phyloP scores from a whole-genome alignment of 331 rosid species.

The Quercus phellos region DNA sequence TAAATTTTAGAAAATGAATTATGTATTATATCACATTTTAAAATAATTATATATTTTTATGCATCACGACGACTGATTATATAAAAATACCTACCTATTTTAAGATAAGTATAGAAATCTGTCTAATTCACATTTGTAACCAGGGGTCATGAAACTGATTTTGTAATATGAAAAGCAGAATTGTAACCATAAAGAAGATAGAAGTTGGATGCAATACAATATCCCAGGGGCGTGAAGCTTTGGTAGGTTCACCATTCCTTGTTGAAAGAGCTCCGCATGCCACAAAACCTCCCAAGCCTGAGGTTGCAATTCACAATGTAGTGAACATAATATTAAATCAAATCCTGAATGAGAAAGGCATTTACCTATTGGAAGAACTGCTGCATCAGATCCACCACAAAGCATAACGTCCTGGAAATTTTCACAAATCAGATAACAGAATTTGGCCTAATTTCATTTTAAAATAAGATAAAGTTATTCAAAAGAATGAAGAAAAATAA shows the following conservation, averaged over 20 bases:
- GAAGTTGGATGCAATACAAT: slow-evolving; percentile 35
- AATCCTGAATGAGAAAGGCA: slow-evolving; percentile 17
- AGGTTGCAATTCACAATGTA: slow-evolving; percentile 21
- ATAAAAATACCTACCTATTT: too few species aligned
- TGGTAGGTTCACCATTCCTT: slow-evolving; percentile 78
- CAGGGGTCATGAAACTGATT: too few species aligned
- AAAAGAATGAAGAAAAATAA: not conserved
- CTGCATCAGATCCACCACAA: slow-evolving; percentile 93
- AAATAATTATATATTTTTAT: too few species aligned
- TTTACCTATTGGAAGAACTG: slow-evolving; percentile 81
- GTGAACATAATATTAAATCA: slow-evolving; percentile 6
- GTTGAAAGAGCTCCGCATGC: slow-evolving; percentile 95
- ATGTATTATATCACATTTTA: too few species aligned
- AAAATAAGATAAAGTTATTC: not conserved
- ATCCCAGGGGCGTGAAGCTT: slow-evolving; percentile 99
- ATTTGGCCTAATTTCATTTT: not conserved
- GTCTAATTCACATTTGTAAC: too few species aligned
- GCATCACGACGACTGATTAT: accelerated
- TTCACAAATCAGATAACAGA: not conserved
- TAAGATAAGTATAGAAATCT: too few species aligned
- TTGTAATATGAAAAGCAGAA: not conserved
- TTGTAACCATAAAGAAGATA: slow-evolving; percentile 5
- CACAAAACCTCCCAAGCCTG: slow-evolving; percentile 98
- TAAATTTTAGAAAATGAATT: too few species aligned
- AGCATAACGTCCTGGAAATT: slow-evolving; percentile 78